Base-by-base conservation (phyloP, 2,329 filamentous ascomycete species). In the Calycina marina region DNA sequence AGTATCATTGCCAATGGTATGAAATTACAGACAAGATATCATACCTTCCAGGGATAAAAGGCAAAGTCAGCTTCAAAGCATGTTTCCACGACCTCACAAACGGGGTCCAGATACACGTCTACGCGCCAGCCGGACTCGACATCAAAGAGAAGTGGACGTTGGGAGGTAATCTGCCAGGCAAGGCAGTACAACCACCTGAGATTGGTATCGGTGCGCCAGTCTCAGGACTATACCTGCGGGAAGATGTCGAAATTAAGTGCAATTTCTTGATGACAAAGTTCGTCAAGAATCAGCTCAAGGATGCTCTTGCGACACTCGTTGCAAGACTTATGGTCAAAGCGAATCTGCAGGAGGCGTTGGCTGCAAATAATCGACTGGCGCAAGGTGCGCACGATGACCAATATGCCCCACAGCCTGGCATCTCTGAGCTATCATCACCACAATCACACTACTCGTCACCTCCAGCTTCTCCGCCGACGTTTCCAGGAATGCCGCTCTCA, bases 221-320 rank as follows among this genome's bases (percentile, higher is more conserved):
- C 13, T 61, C 70, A 25, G 84, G 83, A 0, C 60, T 93, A 9
- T 92, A 85, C 50, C 60, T 93, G 27, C 67, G 79, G 12, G 84
- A 93, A 59, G 84, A 93, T 43, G 76, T 90, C 30, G 77, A 84
- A 40, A 74, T 93, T 63, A 69, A 69, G 36, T 92, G 83, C 59
- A 88, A 85, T 47, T 60, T 84, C 37, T 60, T 90, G 40, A 68
- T 90, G 59, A 66, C 74, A 0, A 58, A 60, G 5, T 92, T 92
- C 48, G 79, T 93, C 36, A 86, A 81, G 62, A 80, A 74, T 57
- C 90, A 81, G 10, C 65, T 92, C 28, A 80, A 80, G 47, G 81
- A 79, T 48, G 71, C 80, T 0, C 83, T 92, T 47, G 65, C 62
- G 6, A 62, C 68, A 2, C 63, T 93, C 3, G 78, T 88, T 3